Conservation (phyloP, 176 grass and related monocot genomes). For the Phragmites australis region DNA sequence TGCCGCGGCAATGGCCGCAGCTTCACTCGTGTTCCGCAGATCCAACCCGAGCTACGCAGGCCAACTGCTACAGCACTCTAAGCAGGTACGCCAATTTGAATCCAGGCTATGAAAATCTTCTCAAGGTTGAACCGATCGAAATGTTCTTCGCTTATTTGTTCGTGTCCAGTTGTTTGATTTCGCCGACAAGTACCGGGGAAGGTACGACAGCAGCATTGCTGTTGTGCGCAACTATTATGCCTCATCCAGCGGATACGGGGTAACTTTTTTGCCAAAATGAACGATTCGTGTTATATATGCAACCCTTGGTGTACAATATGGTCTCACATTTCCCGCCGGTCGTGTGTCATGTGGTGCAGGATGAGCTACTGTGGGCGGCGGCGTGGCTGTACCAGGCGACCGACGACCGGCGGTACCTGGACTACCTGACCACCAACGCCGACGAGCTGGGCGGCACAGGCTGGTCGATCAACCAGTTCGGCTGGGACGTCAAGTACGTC, state of each 20-base stretch:
- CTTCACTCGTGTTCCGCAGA: slow-evolving; percentile 68
- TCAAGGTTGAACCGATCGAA: no score
- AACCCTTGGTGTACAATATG: not conserved
- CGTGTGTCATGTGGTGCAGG: slow-evolving; percentile 45
- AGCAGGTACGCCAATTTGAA: slow-evolving; percentile 56
- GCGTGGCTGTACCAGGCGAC: slow-evolving; percentile 75
- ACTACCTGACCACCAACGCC: slow-evolving; percentile 72
- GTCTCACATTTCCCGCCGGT: not conserved
- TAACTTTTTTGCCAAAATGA: slow-evolving; percentile 26
- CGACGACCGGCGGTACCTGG: slow-evolving; percentile 55
- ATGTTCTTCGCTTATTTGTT: not conserved
- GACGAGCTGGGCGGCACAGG: slow-evolving; percentile 77
- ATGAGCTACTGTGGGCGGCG: slow-evolving; percentile 92
- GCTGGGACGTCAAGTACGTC: slow-evolving; percentile 92
- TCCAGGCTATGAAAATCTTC: no score
- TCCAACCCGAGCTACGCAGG: slow-evolving; percentile 65
- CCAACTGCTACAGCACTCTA: slow-evolving; percentile 65
- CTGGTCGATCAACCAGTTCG: slow-evolving; percentile 66
- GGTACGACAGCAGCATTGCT: slow-evolving; percentile 79
- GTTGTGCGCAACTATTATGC: slow-evolving; percentile 58
- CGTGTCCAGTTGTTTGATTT: slow-evolving; percentile 70
- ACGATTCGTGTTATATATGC: no score
- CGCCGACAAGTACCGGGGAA: slow-evolving; percentile 80
- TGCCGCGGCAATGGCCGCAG: slow-evolving; percentile 79
- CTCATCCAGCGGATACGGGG: slow-evolving; percentile 75